Evolutionary conservation across 257 asterid species (phyloP), one percentile per base, ranked within the genome.

Genomic region (Solanum lycopersicoides): DNA sequence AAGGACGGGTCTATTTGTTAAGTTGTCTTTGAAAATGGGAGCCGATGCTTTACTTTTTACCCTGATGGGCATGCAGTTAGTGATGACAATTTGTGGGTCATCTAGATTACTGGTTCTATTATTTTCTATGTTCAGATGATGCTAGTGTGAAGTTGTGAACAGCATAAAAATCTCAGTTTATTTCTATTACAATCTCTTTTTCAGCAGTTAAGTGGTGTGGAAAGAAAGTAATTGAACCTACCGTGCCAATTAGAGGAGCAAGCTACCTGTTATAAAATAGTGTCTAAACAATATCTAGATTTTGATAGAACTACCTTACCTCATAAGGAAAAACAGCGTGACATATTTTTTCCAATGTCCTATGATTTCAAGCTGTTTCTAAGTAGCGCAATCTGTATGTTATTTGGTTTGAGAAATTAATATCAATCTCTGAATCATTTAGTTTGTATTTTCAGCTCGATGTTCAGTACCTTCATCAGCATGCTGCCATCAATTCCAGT

Each of bases 401-500:
- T 30, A 45, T 79, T 79, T 45, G 84, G 66, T 79, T 79, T 79
- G 39, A 28, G 41, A 21, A 79, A 16, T 45, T 66, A 45, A 74
- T 79, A 16, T 79, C 16, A 45, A 45, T 79, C 25, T 79, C 37
- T 45, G 25, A 45, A 28, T 60, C 32, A 39, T 15, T 68, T 83
- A 50, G 83, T 88, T 50, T 89, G 59, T 74, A 42, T 80, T 88
- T 92, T 86, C 95, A 96, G 99, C 95, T 96, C 56, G 98, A 96
- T 88, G 94, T 95, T 92, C 94, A 91, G 87, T 93, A 96, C 89
- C 89, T 89, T 91, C 97, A 93, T 88, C 91, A 83, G 47, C 97
- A 90, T 85, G 99, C 93, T 15, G 96, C 95, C 91, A 90, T 96
- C 85, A 91, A 92, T 90, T 93, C 98, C 88, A 94, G 98, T 89